Percentiles rank a stretch among this genome's conserved stretches.
phyloP scores from a whole-genome alignment of 2,329 filamentous ascomycete genomes.

The Ascochyta pisi region DNA sequence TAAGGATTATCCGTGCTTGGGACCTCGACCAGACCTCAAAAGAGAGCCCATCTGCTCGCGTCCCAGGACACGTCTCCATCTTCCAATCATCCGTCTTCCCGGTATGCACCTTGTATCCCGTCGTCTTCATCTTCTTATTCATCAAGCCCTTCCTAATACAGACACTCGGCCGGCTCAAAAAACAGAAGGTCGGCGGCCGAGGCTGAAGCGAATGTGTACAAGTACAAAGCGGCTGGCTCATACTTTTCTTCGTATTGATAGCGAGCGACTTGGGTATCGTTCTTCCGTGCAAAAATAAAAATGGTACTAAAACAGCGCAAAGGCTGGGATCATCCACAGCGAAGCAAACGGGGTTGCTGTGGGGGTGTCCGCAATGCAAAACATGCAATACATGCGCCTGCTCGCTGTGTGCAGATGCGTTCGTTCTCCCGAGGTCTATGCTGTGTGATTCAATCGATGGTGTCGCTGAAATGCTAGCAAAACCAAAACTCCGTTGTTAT shows the following conservation, averaged over 20 bases:
- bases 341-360: conserved; percentile 16
- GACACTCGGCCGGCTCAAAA: conserved; percentile 28
- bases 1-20: conserved; percentile 29
- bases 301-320: conserved; percentile 17
- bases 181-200: conserved; percentile 28
- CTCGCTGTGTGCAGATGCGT: conserved; percentile 10
- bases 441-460: conserved; percentile 26
- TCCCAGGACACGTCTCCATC: conserved; percentile 1
- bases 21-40: conserved; percentile 12
- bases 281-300: conserved; percentile 13
- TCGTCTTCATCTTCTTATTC: conserved; percentile 7
- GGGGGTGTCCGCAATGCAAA: conserved; percentile 22
- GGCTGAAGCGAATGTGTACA: conserved; percentile 42
- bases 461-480: conserved; percentile 46
- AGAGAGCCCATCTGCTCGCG: conserved; percentile 12
- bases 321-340: conserved; percentile 18
- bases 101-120: conserved; percentile 10
- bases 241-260: conserved; percentile 17
- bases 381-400: conserved; percentile 17
- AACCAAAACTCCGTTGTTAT: conserved; percentile 47
- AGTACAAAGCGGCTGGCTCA: conserved; percentile 28
- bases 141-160: conserved; percentile 20
- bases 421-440: conserved; percentile 17
- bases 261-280: conserved; percentile 24
- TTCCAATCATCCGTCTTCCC: conserved; percentile 6